phyloP scores from a whole-genome alignment of 192 early-diverging fungal genomes.

The Mortierella alpina region DNA sequence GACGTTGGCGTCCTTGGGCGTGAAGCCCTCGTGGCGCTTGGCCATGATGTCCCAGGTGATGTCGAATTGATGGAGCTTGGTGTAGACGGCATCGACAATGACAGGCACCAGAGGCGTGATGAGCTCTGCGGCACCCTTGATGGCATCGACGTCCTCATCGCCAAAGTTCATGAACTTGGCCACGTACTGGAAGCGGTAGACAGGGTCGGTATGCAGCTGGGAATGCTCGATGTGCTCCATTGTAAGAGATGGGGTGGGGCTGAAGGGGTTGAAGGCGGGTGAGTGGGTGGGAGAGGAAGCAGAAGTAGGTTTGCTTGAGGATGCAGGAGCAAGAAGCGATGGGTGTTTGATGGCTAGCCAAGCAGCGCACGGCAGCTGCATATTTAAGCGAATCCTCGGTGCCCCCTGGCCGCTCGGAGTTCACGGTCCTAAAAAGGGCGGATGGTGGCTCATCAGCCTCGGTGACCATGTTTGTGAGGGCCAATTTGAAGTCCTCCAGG shows the following conservation, averaged over 20 bases:
- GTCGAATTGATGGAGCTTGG: conserved; percentile 75
- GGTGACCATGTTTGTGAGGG: no score
- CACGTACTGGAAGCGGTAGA: conserved; percentile 86
- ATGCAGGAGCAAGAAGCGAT: no score
- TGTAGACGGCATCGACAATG: conserved; percentile 84
- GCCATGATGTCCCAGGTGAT: conserved; percentile 79
- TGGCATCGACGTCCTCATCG: conserved; percentile 72
- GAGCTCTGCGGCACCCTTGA: conserved; percentile 71
- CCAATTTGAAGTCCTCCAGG: no score
- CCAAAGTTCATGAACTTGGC: conserved; percentile 79
- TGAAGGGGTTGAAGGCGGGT: not conserved
- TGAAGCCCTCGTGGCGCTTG: conserved; percentile 73
- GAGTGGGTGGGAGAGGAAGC: not conserved
- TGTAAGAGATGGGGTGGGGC: not conserved
- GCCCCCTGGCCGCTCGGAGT: no score
- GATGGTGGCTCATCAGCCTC: no score
- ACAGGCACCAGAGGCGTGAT: conserved; percentile 75
- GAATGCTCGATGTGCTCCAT: conserved; percentile 74
- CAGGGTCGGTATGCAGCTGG: conserved; percentile 75
- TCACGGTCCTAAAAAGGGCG: no score
- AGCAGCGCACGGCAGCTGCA: no score
- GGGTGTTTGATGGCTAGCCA: no score
- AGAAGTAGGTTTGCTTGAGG: no score
- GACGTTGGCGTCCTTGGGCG: conserved; percentile 48
- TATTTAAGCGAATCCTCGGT: no score